Percentiles rank a stretch among this genome's conserved stretches.
These are phyloP conservation scores for Kingdonia uniflora DNA, from an alignment of 164 flowering plant species.

Conservation along the genomic window DNA sequence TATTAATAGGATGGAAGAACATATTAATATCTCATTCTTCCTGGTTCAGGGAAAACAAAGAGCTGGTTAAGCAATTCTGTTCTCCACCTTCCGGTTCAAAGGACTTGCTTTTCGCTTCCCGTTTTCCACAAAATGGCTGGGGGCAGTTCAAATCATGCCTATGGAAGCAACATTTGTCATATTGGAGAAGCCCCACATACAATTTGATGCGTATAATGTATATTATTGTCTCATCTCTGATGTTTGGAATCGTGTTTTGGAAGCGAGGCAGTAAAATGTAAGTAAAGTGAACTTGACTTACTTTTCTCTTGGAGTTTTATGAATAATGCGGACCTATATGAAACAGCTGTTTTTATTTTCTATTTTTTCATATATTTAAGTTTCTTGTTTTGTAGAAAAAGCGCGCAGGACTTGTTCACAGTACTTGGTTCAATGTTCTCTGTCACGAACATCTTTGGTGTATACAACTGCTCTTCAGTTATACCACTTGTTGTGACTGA, in stretches of 20 bases:
- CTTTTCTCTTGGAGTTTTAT: neutral
- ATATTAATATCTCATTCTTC: too few species aligned
- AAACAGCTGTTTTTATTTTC: neutral
- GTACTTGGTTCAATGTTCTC: slow-evolving; percentile 46
- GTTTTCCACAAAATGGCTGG: slow-evolving; percentile 40
- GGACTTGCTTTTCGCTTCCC: slow-evolving; percentile 39
- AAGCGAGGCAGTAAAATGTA: slow-evolving; percentile 41
- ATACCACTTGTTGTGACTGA: slow-evolving; percentile 43
- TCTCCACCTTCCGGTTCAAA: slow-evolving; percentile 29
- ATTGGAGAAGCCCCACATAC: slow-evolving; percentile 64
- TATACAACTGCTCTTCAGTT: slow-evolving; percentile 46
- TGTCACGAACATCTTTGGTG: slow-evolving; percentile 36
- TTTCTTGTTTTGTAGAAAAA: slow-evolving; percentile 23
- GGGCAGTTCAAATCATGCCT: slow-evolving; percentile 60
- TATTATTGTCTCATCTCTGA: slow-evolving; percentile 20
- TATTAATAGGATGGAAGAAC: too few species aligned
- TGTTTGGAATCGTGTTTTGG: slow-evolving; percentile 47
- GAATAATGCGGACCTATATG: neutral
- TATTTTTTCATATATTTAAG: neutral
- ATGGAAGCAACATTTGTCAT: slow-evolving; percentile 58
- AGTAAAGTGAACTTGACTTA: slow-evolving; percentile 6
- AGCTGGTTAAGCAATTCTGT: slow-evolving; percentile 26
- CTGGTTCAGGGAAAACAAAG: slow-evolving; percentile 27
- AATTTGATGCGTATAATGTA: slow-evolving; percentile 30
- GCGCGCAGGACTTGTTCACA: slow-evolving; percentile 43